Evolutionary conservation across 2,329 filamentous ascomycete genomes (phyloP), one percentile per base, ranked within the genome.

Genomic region (Pseudogymnoascus destructans): DNA sequence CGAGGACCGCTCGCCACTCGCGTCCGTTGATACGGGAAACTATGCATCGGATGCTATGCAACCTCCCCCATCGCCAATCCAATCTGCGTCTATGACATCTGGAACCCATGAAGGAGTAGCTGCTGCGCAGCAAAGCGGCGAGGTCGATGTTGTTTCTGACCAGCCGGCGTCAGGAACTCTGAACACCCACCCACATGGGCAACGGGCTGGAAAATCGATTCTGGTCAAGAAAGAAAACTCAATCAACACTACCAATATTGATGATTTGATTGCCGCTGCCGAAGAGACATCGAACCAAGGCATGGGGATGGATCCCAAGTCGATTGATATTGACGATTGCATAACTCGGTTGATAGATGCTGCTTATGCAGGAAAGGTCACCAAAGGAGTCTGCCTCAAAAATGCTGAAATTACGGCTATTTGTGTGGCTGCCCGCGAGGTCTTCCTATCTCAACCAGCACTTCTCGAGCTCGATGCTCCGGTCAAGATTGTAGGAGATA

Each of bases 351-450:
- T 98, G 42, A 77, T 98, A 58, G 93, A 98, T 71, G 92, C 93
- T 8, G 93, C 88, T 10, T 98, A 98, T 69, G 87, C 90, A 46
- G 90, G 90, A 64, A 98, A 98, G 73, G 89, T 96, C 65, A 97
- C 93, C 62, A 98, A 98, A 77, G 89, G 90, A 19, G 92, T 97
- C 21, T 96, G 91, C 66, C 77, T 98, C 61, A 96, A 95, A 77
- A 97, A 98, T 69, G 93, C 93, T 36, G 93, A 98, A 72, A 97
- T 98, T 63, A 87, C 85, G 52, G 90, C 92, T 61, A 92, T 98
- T 63, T 98, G 93, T 71, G 83, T 87, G 62, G 87, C 89, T 59
- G 91, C 87, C 3, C 82, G 91, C 59, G 93, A 98, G 71, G 80
- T 92, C 8, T 88, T 98, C 63, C 76, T 98, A 6, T 90, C 87